A percentile compares a stretch with the other conserved stretches of the same genome.
Conservation (phyloP, 106 monocot genomes). For the Alisma plantagoaquatica region DNA sequence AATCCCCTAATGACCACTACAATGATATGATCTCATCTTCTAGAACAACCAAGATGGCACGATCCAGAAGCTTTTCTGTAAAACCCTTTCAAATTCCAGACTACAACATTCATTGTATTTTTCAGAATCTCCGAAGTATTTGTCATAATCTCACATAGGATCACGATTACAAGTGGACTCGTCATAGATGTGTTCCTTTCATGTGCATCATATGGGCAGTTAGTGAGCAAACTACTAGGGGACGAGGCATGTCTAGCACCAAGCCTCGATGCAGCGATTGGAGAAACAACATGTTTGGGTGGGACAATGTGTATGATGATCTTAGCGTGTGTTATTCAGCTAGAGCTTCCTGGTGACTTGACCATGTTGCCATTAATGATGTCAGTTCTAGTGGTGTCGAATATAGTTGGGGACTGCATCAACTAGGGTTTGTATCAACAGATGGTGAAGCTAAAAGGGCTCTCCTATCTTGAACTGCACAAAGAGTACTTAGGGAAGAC, state of each 20-base stretch:
- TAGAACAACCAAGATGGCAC: slow-evolving; percentile 76
- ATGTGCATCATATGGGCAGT: slow-evolving; percentile 69
- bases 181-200: slow-evolving; percentile 73
- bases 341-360: slow-evolving; percentile 78
- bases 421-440: slow-evolving; percentile 44
- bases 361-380: slow-evolving; percentile 81
- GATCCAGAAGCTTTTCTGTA: slow-evolving; percentile 59
- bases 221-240: slow-evolving; percentile 48
- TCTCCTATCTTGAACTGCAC: slow-evolving; percentile 49
- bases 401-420: slow-evolving; percentile 45
- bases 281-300: slow-evolving; percentile 65
- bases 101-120: slow-evolving; percentile 36
- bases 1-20: slow-evolving; percentile 57
- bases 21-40: slow-evolving; percentile 72
- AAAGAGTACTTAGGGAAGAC: slow-evolving; percentile 36
- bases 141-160: slow-evolving; percentile 65
- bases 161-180: slow-evolving; percentile 56
- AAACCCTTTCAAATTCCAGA: slow-evolving; percentile 41
- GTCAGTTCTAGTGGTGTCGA: slow-evolving; percentile 79
- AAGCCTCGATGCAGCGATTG: slow-evolving; percentile 71
- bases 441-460: slow-evolving; percentile 40
- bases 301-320: slow-evolving; percentile 80
- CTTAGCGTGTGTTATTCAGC: slow-evolving; percentile 56
- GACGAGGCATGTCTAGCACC: slow-evolving; percentile 45
- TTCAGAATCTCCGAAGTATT: slow-evolving; percentile 54